These are phyloP conservation scores for Zymoseptoria ardabiliae DNA, from an alignment of 2,329 filamentous ascomycete species.

Conservation along the genomic window DNA sequence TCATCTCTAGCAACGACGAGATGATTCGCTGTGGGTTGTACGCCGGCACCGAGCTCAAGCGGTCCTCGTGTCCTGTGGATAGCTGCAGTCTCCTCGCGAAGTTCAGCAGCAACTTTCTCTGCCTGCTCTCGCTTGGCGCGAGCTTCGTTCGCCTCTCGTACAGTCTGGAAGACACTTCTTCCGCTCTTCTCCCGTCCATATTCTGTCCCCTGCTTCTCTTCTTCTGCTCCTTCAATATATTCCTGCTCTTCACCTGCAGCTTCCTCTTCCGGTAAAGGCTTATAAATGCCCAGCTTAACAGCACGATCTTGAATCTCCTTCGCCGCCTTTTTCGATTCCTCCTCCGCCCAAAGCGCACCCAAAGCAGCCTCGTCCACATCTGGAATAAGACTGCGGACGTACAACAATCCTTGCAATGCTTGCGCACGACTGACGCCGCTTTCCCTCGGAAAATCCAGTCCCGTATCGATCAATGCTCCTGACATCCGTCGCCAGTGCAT, in stretches of 20 bases:
- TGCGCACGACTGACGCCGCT: conserved; percentile 21
- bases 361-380: conserved; percentile 30
- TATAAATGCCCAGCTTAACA: conserved; percentile 31
- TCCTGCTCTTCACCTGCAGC: conserved; percentile 9
- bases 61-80: conserved; percentile 22
- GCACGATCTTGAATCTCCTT: conserved; percentile 25
- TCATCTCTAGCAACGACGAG: conserved; percentile 7
- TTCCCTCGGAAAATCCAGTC: conserved; percentile 25
- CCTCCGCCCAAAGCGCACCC: conserved; percentile 29
- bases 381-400: conserved; percentile 25
- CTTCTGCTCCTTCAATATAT: conserved; percentile 10
- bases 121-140: conserved; percentile 22
- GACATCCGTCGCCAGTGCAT: conserved; percentile 32
- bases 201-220: conserved; percentile 21
- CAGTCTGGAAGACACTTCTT: conserved; percentile 22
- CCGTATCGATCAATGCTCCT: conserved; percentile 31
- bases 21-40: conserved; percentile 17
- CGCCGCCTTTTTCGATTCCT: conserved; percentile 26
- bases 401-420: conserved; percentile 28
- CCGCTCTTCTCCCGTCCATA: conserved; percentile 23
- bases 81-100: conserved; percentile 15
- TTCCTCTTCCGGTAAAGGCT: conserved; percentile 13
- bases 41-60: conserved; percentile 25
- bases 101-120: conserved; percentile 14
- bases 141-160: conserved; percentile 25